Base-by-base conservation (phyloP, 352 stramenopile genomes). In the Phytopythium cucurbitacearum region DNA sequence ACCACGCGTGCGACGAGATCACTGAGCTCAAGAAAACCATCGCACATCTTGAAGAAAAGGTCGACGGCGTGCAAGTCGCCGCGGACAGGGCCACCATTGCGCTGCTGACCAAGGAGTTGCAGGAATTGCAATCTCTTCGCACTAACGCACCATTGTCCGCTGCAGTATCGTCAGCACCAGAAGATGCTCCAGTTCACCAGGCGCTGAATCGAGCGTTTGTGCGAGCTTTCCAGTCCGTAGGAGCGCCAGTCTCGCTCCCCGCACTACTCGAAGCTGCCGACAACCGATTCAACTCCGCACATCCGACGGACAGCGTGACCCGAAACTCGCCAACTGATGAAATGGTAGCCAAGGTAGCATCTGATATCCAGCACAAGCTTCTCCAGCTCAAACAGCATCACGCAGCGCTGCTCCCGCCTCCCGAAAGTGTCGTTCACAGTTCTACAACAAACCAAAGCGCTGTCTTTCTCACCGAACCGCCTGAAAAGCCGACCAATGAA, bases 1-100 rank as follows among this genome's bases (percentile, higher is more conserved):
- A 84, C 40, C 76, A 84, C 42, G 76, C 76, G 3, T 84, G 73
- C 51, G 81, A 91, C 7, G 78, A 89, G 60, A 81, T 91, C 15
- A 68, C 71, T 0, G 80, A 91, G 55, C 68, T 89, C 16, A 87
- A 87, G 51, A 74, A 73, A 35, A 89, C 81, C 0, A 70, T 89
- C n/a, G 64, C 71, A 13, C 41, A 69, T 40, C 55, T 91, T 2
- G 78, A 91, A 62, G 78, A 91, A 32, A 77, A 86, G 46, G 77
- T 82, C 13, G 80, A 81, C 53, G 74, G 81, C 13, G 66, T 87
- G 9, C 74, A 89, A 38, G 62, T 88, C 6, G 73, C 75, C 1
- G 78, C 76, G 1, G 78, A 91, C 51, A 86, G 78, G 48, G 69
- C 75, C 7, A 88, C 76, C 3, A 91, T 89, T 40, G 56, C 65